These are phyloP conservation scores for Quercus engelmannii DNA, from an alignment of 306 rosid species.

Conservation along the genomic window DNA sequence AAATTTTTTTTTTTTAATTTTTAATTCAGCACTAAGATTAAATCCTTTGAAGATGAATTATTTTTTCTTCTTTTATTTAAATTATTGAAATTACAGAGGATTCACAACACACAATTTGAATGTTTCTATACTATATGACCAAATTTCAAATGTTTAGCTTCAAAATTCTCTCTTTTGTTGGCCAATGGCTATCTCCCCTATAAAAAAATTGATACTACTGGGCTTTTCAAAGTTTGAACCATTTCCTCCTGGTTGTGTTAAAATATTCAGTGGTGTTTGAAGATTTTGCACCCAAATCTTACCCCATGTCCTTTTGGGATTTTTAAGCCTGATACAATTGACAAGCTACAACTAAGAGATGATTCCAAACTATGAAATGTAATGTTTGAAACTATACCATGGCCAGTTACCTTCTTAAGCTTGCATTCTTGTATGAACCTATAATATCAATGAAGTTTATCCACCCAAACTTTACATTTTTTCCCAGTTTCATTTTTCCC, in stretches of 20 bases:
- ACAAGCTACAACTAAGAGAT: background rate
- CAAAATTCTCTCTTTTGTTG: background rate
- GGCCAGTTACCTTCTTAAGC: background rate
- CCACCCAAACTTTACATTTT: slow-evolving; percentile 10
- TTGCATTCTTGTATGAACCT: background rate
- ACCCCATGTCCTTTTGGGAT: background rate
- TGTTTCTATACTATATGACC: background rate
- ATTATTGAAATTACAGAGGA: background rate
- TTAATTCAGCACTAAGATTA: background rate
- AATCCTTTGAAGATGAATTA: background rate
- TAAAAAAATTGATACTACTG: background rate
- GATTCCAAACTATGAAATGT: background rate
- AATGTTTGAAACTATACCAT: background rate
- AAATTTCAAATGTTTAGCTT: background rate
- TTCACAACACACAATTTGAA: background rate
- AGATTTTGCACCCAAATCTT: background rate
- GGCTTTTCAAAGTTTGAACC: background rate
- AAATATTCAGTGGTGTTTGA: background rate
- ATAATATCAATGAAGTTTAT: background rate
- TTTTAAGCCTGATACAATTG: background rate
- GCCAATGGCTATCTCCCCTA: background rate
- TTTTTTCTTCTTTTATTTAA: background rate
- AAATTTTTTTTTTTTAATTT: background rate
- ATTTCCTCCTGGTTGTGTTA: background rate
- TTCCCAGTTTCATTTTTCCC: background rate